phyloP scores from a whole-genome alignment of 2,329 filamentous ascomycete species.

The Claviceps fusiformis region DNA sequence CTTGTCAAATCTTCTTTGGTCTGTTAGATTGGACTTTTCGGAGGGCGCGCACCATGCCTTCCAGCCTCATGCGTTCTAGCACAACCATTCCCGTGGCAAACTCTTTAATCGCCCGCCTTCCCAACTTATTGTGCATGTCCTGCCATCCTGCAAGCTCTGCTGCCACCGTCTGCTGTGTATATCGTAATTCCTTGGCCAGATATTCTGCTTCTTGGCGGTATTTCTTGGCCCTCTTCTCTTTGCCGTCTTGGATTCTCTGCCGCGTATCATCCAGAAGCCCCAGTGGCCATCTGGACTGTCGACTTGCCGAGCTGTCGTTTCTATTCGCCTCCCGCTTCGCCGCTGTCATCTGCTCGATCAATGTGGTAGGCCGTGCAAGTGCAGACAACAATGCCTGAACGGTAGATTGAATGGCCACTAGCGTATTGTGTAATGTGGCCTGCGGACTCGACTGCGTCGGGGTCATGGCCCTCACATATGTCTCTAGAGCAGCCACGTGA shows the following conservation, averaged over 20 bases:
- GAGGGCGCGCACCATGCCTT: constrained; percentile 67
- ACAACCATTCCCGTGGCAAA: constrained; percentile 70
- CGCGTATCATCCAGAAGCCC: constrained; percentile 78
- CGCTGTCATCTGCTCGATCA: constrained; percentile 64
- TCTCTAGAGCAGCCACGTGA: constrained; percentile 57
- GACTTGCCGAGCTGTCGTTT: constrained; percentile 58
- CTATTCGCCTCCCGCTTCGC: constrained; percentile 67
- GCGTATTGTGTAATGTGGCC: constrained; percentile 56
- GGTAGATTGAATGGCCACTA: constrained; percentile 71
- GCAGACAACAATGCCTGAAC: constrained; percentile 69
- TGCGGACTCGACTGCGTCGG: constrained; percentile 63
- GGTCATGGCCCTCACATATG: constrained; percentile 52
- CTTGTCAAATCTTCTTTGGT: background rate
- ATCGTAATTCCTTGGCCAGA: constrained; percentile 70
- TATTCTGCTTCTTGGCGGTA: constrained; percentile 57
- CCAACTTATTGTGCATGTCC: constrained; percentile 69
- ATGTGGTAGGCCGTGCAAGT: constrained; percentile 62
- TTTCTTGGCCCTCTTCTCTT: constrained; percentile 63
- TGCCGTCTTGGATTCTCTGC: constrained; percentile 68
- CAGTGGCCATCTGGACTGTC: constrained; percentile 67
- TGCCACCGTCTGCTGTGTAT: constrained; percentile 88
- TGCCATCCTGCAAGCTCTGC: constrained; percentile 89
- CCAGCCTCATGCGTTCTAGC: constrained; percentile 63
- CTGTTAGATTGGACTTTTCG: constrained; percentile 35
- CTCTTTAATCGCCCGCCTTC: constrained; percentile 58